Evolutionary conservation across 1,284 basidiomycete species (phyloP).

Genomic region (Violaceomyces palustris): DNA sequence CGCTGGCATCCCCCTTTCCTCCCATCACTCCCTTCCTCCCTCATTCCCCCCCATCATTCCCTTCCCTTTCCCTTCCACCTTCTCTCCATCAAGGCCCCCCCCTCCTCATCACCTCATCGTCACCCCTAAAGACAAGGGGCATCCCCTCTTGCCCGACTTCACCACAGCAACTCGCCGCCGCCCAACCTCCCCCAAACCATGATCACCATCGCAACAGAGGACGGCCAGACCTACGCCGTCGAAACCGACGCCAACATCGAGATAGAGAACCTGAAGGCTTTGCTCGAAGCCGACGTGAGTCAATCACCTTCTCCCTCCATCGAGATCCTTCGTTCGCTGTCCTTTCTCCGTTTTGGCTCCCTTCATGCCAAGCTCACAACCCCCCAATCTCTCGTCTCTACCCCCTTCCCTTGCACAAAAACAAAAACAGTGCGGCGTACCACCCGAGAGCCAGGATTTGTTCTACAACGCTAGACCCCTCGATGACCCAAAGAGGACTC

Average conservation of each 20-base stretch:
- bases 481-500: conserved; percentile 22
- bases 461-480: conserved; percentile 21
- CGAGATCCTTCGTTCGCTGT: too few relatives aligned
- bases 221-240: conserved; percentile 38
- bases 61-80: too few relatives aligned
- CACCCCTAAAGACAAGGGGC: too few relatives aligned
- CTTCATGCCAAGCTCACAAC: too few relatives aligned
- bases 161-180: not conserved
- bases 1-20: too few relatives aligned
- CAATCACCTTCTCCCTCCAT: conserved; percentile 1
- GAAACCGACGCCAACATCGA: conserved; percentile 44
- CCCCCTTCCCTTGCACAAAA: too few relatives aligned
- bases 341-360: too few relatives aligned
- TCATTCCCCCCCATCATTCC: too few relatives aligned
- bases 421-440: conserved; percentile 15
- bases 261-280: conserved; percentile 42
- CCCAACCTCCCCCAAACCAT: conserved; percentile 16
- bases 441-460: conserved; percentile 30
- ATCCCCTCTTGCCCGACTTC: not conserved
- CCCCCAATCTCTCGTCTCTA: too few relatives aligned
- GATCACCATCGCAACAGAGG: conserved; percentile 46
- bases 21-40: too few relatives aligned
- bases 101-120: too few relatives aligned
- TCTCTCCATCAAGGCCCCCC: too few relatives aligned
- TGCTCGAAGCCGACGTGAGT: conserved; percentile 41